Percentiles rank a stretch among this genome's conserved stretches.
Conservation (phyloP, 73 alveolate species). For the Tetrahymena malaccensis region DNA sequence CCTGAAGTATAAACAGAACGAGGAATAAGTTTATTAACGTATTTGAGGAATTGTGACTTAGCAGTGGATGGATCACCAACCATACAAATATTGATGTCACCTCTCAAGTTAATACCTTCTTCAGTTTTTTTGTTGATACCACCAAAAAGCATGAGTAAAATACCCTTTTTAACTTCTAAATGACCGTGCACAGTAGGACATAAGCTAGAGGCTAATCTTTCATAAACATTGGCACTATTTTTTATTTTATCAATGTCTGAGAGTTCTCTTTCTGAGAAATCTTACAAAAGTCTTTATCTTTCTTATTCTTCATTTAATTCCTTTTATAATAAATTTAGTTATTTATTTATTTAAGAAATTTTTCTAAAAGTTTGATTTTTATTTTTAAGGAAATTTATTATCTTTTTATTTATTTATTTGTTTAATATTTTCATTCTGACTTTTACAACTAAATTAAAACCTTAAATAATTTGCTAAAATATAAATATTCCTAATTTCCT, state of each 20-base stretch:
- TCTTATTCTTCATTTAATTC: slow-evolving; percentile 58
- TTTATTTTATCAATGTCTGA: slow-evolving; percentile 72
- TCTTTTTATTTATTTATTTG: too few relatives aligned
- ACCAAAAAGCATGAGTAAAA: slow-evolving; percentile 92
- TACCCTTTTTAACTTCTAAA: slow-evolving; percentile 97
- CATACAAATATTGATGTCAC: slow-evolving; percentile 95
- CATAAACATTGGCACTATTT: slow-evolving; percentile 63
- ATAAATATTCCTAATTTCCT: too few relatives aligned
- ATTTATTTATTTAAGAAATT: too few relatives aligned
- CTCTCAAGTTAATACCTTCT: slow-evolving; percentile 98
- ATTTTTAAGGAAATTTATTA: too few relatives aligned
- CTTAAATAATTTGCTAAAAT: background rate
- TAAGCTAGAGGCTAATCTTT: slow-evolving; percentile 83
- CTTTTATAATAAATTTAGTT: background rate
- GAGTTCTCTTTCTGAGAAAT: slow-evolving; percentile 66
- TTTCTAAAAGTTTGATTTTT: too few relatives aligned
- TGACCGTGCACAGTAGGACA: slow-evolving; percentile 97
- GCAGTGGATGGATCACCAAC: slow-evolving; percentile 99
- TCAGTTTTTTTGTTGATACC: slow-evolving; percentile 90
- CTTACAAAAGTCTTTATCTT: slow-evolving; percentile 31
- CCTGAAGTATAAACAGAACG: slow-evolving; percentile 96
- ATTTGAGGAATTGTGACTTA: slow-evolving; percentile 94
- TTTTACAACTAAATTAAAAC: too few relatives aligned
- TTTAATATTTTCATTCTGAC: too few relatives aligned
- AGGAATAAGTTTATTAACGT: slow-evolving; percentile 86